Conservation (phyloP, 2,329 filamentous ascomycete species). For the Pyrenophora tritici-repentis region DNA sequence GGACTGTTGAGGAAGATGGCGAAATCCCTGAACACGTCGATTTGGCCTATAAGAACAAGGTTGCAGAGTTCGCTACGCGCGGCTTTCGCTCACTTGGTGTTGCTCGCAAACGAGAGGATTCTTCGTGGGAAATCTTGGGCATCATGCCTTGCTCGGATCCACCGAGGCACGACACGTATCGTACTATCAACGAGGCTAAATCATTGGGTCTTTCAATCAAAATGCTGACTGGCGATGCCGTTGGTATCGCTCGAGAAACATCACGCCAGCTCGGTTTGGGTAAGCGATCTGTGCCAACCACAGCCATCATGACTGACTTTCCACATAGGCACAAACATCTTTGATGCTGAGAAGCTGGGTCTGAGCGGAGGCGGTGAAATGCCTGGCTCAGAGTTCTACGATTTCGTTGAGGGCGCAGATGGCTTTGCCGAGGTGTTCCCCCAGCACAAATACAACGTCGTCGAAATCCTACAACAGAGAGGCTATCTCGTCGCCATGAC, state of each 20-base stretch:
- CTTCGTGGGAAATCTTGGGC: slow-evolving; percentile 86
- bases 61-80: slow-evolving; percentile 87
- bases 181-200: slow-evolving; percentile 90
- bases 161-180: slow-evolving; percentile 86
- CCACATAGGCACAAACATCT: slow-evolving; percentile 74
- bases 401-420: slow-evolving; percentile 94
- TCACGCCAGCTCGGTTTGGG: slow-evolving; percentile 86
- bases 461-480: slow-evolving; percentile 91
- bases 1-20: slow-evolving; percentile 85
- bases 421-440: slow-evolving; percentile 95
- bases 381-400: slow-evolving; percentile 91
- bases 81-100: slow-evolving; percentile 94
- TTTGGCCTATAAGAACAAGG: slow-evolving; percentile 87
- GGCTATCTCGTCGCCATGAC: slow-evolving; percentile 95
- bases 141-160: slow-evolving; percentile 96
- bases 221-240: slow-evolving; percentile 94
- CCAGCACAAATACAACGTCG: slow-evolving; percentile 93
- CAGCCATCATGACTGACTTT: neutral
- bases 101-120: slow-evolving; percentile 82
- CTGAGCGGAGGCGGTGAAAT: slow-evolving; percentile 89
- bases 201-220: slow-evolving; percentile 86
- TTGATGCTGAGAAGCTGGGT: slow-evolving; percentile 90
- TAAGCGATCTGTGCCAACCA: neutral
- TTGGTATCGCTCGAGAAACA: slow-evolving; percentile 90
- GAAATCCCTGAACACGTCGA: slow-evolving; percentile 76